phyloP scores from a whole-genome alignment of 441 rosid genomes.

The Eutrema salsugineum region DNA sequence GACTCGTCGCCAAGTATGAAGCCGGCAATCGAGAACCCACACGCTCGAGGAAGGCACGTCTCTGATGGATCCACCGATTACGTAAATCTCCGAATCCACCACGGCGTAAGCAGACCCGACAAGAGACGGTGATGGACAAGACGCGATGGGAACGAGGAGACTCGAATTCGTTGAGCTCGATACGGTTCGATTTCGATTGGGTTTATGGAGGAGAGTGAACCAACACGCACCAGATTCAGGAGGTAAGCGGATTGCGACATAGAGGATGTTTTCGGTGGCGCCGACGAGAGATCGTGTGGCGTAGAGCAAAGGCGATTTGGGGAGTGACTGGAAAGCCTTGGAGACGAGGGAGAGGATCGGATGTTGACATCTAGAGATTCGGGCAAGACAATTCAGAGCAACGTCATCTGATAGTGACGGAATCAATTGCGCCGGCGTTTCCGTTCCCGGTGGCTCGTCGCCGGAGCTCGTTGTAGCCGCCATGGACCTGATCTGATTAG shows the following conservation, averaged over 20 bases:
- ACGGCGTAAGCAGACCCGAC: conserved; percentile 63
- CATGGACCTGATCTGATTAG: conserved; percentile 18
- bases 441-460: conserved; percentile 5
- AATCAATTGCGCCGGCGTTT: conserved; percentile 33
- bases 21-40: conserved; percentile 70
- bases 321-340: conserved; percentile 49
- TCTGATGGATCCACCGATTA: conserved; percentile 64
- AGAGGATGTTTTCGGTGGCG: conserved; percentile 45
- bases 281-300: conserved; percentile 51
- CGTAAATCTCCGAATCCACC: conserved; percentile 50
- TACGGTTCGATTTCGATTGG: not conserved
- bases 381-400: conserved; percentile 62
- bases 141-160: conserved; percentile 45
- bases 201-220: conserved; percentile 46
- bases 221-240: conserved; percentile 40
- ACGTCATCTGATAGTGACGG: conserved; percentile 64
- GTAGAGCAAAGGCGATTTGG: conserved; percentile 57
- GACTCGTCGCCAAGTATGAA: conserved; percentile 54
- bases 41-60: conserved; percentile 67
- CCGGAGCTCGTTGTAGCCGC: conserved; percentile 17
- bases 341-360: conserved; percentile 69
- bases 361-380: conserved; percentile 56
- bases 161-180: not conserved
- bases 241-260: conserved; percentile 47
- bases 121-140: conserved; percentile 45